Percentiles rank a stretch among this genome's conserved stretches.
Conservation (phyloP, 2,329 filamentous ascomycete species). For the Bimuria novae-zelandiae region DNA sequence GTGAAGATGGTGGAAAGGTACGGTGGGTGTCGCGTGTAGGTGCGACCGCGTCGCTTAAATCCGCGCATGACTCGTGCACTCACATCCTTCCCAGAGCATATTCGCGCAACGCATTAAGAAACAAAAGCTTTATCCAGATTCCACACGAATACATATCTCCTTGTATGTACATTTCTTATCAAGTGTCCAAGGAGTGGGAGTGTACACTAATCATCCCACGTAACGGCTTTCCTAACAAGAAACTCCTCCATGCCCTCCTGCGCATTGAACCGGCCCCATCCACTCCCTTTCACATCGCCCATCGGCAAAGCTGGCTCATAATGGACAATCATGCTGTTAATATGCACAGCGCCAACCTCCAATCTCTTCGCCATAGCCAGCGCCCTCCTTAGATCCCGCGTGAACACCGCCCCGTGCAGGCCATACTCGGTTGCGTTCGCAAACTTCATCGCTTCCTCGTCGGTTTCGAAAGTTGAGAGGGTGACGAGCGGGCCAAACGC, state of each 20-base stretch:
- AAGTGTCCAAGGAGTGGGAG: too few relatives aligned
- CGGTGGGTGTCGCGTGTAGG: too few relatives aligned
- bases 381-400: slow-evolving; percentile 11
- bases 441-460: slow-evolving; percentile 18
- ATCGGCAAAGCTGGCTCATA: slow-evolving; percentile 21
- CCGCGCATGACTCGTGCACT: too few relatives aligned
- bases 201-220: slow-evolving; percentile 15
- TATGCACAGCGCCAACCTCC: slow-evolving; percentile 22
- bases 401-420: slow-evolving; percentile 20
- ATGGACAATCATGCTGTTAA: slow-evolving; percentile 25
- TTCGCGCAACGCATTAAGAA: too few relatives aligned
- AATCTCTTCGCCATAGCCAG: slow-evolving; percentile 19
- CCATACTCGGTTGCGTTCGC: slow-evolving; percentile 19
- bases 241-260: slow-evolving; percentile 18
- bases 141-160: too few relatives aligned
- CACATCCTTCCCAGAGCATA: too few relatives aligned
- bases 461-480: slow-evolving; percentile 10
- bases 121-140: too few relatives aligned
- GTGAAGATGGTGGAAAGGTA: too few relatives aligned
- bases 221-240: slow-evolving; percentile 13
- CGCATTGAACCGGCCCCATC: slow-evolving; percentile 23
- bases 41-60: too few relatives aligned
- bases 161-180: too few relatives aligned
- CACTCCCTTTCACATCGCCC: slow-evolving; percentile 18
- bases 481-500: slow-evolving; percentile 19